These are phyloP conservation scores for Arthrobotrys iridis DNA, from an alignment of 2,329 filamentous ascomycete genomes.

Conservation along the genomic window DNA sequence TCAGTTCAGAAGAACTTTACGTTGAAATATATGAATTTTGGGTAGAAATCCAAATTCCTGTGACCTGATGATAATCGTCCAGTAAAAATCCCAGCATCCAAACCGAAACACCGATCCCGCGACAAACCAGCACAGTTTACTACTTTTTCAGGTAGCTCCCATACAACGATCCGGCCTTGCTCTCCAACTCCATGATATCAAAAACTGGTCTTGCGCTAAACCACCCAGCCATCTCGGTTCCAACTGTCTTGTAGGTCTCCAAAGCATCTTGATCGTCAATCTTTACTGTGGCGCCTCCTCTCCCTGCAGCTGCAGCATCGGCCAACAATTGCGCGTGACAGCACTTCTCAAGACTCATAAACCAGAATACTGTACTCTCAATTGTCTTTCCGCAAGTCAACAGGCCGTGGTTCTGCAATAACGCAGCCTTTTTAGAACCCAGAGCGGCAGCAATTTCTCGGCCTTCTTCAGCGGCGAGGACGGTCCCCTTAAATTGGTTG, in stretches of 20 bases:
- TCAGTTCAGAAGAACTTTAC: no score
- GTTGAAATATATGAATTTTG: no score
- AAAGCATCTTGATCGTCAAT: constrained; percentile 74
- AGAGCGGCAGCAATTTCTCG: constrained; percentile 65
- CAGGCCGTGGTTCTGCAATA: constrained; percentile 69
- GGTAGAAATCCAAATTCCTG: no score
- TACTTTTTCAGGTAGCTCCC: constrained; percentile 32
- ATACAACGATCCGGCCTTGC: constrained; percentile 65
- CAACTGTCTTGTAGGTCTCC: constrained; percentile 74
- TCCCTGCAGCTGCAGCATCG: constrained; percentile 70
- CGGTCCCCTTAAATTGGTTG: constrained; percentile 66
- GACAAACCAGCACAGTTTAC: background rate
- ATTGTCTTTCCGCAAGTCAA: constrained; percentile 66
- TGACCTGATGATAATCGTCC: no score
- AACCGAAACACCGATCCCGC: constrained; percentile 4
- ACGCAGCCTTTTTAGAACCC: constrained; percentile 66
- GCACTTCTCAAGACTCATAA: constrained; percentile 64
- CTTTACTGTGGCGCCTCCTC: constrained; percentile 72
- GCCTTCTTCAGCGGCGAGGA: constrained; percentile 67
- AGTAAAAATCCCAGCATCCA: constrained; percentile 4
- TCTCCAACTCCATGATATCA: constrained; percentile 69
- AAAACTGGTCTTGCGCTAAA: constrained; percentile 78
- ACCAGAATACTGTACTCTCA: constrained; percentile 68
- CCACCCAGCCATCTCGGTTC: constrained; percentile 71
- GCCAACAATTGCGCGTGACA: constrained; percentile 64